Evolutionary conservation across 148 eudicot genomes (phyloP).

Genomic region (Spergularia marina): DNA sequence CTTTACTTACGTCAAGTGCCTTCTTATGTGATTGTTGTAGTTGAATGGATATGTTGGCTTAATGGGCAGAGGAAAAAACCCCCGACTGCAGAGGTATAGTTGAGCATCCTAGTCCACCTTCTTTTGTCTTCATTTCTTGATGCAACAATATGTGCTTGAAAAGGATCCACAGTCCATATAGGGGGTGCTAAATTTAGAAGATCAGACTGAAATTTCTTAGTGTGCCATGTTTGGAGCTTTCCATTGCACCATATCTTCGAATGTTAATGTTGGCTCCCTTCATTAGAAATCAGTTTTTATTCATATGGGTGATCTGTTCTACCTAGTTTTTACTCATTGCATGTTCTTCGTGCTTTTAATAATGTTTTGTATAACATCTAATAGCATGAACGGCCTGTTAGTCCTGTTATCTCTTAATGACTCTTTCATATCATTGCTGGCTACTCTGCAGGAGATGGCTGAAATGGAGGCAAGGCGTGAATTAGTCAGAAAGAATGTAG

Average conservation of each 20-base stretch:
- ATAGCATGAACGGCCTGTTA: too few relatives aligned
- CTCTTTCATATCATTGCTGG: conserved; percentile 20
- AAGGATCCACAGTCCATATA: background rate
- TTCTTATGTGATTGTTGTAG: conserved; percentile 36
- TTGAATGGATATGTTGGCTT: conserved; percentile 99
- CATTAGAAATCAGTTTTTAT: background rate
- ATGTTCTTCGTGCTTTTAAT: too few relatives aligned
- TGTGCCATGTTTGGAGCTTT: conserved; percentile 1
- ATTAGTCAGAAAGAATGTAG: conserved; percentile 70
- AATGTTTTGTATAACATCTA: too few relatives aligned
- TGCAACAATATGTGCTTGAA: background rate
- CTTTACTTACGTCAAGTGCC: conserved; percentile 12
- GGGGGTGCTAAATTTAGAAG: background rate
- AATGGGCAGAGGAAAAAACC: conserved; percentile 90
- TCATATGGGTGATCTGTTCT: background rate
- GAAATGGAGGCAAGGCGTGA: conserved; percentile 88
- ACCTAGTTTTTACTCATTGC: background rate
- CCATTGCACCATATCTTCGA: background rate
- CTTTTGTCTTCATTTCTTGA: background rate
- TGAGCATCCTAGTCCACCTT: conserved; percentile 1
- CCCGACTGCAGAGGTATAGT: conserved; percentile 85
- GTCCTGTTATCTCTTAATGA: background rate
- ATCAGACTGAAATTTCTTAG: background rate
- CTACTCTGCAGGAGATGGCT: conserved; percentile 71
- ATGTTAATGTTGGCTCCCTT: background rate